phyloP scores from a whole-genome alignment of 225 moss, liverwort and hornwort species.

The Rhytidiadelphus loreus region DNA sequence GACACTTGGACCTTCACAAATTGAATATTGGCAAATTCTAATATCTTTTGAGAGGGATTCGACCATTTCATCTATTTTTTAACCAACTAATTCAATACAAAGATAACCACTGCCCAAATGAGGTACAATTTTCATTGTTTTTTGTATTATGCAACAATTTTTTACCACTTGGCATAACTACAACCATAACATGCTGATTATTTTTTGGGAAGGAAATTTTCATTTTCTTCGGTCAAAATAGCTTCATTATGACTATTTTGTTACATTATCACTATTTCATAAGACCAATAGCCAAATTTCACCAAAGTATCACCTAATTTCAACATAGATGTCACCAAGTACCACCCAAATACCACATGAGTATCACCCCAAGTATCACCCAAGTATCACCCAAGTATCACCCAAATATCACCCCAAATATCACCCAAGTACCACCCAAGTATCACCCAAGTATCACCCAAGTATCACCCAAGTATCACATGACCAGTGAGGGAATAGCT shows the following conservation, averaged over 20 bases:
- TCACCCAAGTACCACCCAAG: not conserved
- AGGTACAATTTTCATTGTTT: accelerated
- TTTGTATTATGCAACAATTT: not conserved
- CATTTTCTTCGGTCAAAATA: accelerated
- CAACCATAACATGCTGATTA: accelerated
- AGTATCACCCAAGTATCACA: too few relatives aligned
- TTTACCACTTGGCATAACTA: accelerated
- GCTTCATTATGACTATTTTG: accelerated
- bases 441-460: accelerated
- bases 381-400: too few relatives aligned
- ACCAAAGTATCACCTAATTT: accelerated
- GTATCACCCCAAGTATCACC: accelerated
- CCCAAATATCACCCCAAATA: not conserved
- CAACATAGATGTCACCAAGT: too few relatives aligned
- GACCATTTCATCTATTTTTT: not conserved
- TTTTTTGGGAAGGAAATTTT: accelerated
- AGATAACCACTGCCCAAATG: not conserved
- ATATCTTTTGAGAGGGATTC: not conserved
- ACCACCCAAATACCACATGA: too few relatives aligned
- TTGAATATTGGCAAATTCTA: too few relatives aligned
- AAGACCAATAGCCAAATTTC: not conserved
- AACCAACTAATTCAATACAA: not conserved
- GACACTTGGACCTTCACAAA: accelerated
- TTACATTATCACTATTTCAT: accelerated
- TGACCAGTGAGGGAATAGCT: not conserved